These are phyloP conservation scores for Chernovozyma sophiae-reginae DNA, from an alignment of 1,139 yeast species.

Conservation along the genomic window DNA sequence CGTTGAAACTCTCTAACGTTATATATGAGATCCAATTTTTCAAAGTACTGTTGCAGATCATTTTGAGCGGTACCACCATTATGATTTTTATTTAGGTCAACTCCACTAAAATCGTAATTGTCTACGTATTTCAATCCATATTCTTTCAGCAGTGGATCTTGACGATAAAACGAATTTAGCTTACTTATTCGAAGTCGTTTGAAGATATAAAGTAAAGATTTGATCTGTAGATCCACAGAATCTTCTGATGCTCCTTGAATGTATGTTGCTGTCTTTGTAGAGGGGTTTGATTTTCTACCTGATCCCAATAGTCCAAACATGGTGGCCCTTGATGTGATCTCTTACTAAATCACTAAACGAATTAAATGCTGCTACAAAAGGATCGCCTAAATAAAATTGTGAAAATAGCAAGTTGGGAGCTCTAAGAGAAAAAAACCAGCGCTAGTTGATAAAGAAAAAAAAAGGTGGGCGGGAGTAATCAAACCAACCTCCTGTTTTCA, in stretches of 20 bases:
- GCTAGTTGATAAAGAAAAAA: too few species aligned
- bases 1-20: conserved; percentile 42
- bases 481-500: too few species aligned
- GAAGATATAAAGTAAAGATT: conserved; percentile 53
- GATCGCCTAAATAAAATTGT: too few species aligned
- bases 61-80: neutral
- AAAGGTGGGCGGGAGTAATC: too few species aligned
- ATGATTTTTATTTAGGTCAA: neutral
- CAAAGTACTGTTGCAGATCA: conserved; percentile 1
- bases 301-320: neutral
- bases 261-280: conserved; percentile 38
- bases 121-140: conserved; percentile 17
- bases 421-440: too few species aligned
- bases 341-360: too few species aligned
- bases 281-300: neutral
- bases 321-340: too few species aligned
- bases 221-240: conserved; percentile 55
- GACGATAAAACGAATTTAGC: conserved; percentile 35
- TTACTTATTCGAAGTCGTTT: conserved; percentile 47
- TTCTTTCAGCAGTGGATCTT: conserved; percentile 9
- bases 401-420: too few species aligned
- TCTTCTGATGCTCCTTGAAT: conserved; percentile 47
- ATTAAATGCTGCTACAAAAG: too few species aligned
- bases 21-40: conserved; percentile 50
- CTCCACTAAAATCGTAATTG: neutral